These are phyloP conservation scores for Fagus sylvatica DNA, from an alignment of 306 rosid genomes.

Conservation along the genomic window DNA sequence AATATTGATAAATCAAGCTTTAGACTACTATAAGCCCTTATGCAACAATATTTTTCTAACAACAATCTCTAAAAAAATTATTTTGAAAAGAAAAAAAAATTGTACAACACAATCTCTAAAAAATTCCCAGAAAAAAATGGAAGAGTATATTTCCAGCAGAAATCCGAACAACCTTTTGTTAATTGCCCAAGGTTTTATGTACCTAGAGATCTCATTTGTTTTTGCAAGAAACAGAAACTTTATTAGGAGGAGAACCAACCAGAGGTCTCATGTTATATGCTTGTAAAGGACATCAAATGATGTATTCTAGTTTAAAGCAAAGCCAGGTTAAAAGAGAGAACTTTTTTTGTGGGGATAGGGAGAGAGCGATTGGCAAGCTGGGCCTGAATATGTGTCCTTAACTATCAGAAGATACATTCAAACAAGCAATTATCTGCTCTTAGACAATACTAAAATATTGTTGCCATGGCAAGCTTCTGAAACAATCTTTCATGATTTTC, in stretches of 20 bases:
- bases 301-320: not conserved
- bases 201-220: no score
- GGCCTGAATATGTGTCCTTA: not conserved
- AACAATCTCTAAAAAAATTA: not conserved
- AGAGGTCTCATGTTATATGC: not conserved
- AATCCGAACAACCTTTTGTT: no score
- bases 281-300: not conserved
- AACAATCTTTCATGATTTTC: slow-evolving; percentile 51
- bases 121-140: not conserved
- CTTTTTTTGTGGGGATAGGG: not conserved
- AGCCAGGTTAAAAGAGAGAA: not conserved
- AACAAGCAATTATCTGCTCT: slow-evolving; percentile 1
- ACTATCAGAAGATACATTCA: not conserved
- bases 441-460: slow-evolving; percentile 49
- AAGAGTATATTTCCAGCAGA: no score
- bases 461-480: slow-evolving; percentile 38
- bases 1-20: not conserved
- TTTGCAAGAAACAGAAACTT: no score
- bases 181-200: no score
- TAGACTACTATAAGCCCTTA: not conserved
- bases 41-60: not conserved
- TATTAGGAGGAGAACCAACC: not conserved
- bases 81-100: not conserved
- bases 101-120: not conserved
- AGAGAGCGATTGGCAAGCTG: no score